A percentile compares a stretch with the other conserved stretches of the same genome.
These are phyloP conservation scores for Cornus suecica DNA, from an alignment of 148 eudicot genomes.

Conservation along the genomic window DNA sequence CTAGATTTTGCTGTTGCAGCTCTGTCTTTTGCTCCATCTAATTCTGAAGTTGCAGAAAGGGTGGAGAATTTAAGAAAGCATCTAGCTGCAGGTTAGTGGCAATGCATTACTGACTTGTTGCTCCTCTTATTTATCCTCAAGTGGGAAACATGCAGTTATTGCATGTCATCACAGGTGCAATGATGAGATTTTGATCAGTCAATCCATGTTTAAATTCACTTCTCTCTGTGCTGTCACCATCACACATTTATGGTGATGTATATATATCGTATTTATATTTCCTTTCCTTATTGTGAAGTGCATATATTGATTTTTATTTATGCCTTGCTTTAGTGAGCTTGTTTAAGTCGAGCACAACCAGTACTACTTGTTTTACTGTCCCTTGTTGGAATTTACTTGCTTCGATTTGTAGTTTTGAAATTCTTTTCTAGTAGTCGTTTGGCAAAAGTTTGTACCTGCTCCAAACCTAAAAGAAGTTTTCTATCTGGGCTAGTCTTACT, in stretches of 20 bases:
- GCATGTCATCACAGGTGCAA: neutral
- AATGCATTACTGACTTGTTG: neutral
- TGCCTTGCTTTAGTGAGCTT: no score
- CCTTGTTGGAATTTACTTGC: no score
- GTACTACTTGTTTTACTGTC: no score
- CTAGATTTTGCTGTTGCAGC: conserved; percentile 85
- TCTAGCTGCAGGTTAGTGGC: conserved; percentile 63
- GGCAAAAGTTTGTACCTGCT: no score
- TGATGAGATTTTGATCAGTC: neutral
- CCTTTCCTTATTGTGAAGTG: neutral
- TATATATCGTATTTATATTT: neutral
- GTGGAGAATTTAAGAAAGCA: conserved; percentile 59
- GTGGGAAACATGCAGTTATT: neutral
- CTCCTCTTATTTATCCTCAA: neutral
- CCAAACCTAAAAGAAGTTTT: no score
- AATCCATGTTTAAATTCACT: neutral
- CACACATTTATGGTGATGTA: neutral
- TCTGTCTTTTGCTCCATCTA: conserved; percentile 58
- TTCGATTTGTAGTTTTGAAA: no score
- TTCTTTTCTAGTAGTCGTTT: no score
- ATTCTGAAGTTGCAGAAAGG: conserved; percentile 61
- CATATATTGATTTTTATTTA: no score
- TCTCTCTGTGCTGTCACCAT: neutral
- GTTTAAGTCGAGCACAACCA: no score
- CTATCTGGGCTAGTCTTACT: no score